phyloP scores from a whole-genome alignment of 179 eudicot species.

The Monotropa hypopitys region DNA sequence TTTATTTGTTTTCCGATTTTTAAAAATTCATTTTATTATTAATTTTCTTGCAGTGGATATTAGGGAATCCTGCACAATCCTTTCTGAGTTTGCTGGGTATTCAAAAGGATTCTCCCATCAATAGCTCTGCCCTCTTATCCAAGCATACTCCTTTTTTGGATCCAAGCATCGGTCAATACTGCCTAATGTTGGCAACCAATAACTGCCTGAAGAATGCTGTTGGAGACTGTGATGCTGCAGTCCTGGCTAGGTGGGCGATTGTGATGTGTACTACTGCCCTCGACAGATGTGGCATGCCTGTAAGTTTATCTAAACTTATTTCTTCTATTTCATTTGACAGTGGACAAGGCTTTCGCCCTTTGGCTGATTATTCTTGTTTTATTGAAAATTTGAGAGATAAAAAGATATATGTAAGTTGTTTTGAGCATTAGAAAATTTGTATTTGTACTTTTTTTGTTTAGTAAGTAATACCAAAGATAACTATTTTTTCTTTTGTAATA shows the following conservation, averaged over 20 bases:
- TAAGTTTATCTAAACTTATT: slow-evolving; percentile 30
- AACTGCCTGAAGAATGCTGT: slow-evolving; percentile 70
- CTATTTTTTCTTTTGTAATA: neutral
- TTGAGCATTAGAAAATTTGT: neutral
- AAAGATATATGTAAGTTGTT: neutral
- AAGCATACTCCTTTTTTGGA: slow-evolving; percentile 46
- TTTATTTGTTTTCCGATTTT: neutral
- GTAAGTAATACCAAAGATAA: neutral
- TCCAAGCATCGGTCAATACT: slow-evolving; percentile 82
- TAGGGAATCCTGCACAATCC: slow-evolving; percentile 60
- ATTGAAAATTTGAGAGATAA: neutral
- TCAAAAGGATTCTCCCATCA: slow-evolving; percentile 27
- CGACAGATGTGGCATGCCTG: slow-evolving; percentile 71
- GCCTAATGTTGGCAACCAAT: slow-evolving; percentile 61
- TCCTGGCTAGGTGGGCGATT: slow-evolving; percentile 58
- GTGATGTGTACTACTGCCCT: slow-evolving; percentile 57
- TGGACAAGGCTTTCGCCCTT: neutral
- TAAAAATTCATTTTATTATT: slow-evolving; percentile 8
- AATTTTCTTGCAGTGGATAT: slow-evolving; percentile 46
- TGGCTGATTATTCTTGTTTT: neutral
- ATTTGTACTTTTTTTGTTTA: neutral
- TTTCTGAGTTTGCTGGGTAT: slow-evolving; percentile 44
- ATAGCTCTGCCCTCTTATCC: slow-evolving; percentile 23
- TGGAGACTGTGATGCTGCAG: slow-evolving; percentile 61
- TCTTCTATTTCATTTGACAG: neutral